Evolutionary conservation across 208 protist genomes (phyloP), one percentile per base, ranked within the genome.

Genomic region (Leishmania tropica): DNA sequence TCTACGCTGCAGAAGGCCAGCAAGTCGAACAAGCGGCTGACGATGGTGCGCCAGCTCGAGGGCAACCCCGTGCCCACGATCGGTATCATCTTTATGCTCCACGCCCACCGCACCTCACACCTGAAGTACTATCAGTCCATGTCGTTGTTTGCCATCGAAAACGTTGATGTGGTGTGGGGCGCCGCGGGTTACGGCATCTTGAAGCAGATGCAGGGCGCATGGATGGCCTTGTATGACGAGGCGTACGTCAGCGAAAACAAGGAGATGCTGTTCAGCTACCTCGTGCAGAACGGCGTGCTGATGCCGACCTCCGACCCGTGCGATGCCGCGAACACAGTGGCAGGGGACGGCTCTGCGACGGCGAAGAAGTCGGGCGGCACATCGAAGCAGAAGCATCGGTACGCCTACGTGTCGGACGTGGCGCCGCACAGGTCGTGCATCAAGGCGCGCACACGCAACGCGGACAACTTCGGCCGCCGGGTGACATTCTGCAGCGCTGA

Each of bases 121-220:
- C 79, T 94, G 24, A 95, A 94, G 83, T 97, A 96, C 74, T 94
- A 89, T 79, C 92, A 96, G 81, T 90, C 88, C 13, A 83, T 97
- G 47, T 81, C 83, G 1, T 81, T 96, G 21, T 87, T 97, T 11
- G 93, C 90, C 28, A 93, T 97, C 81, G 92, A 96, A 70, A 85
- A 90, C 74, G 83, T 88, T 24, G 94, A 97, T 74, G 81, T 97
- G 19, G 68, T 48, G 31, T 97, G 94, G 93, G 78, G 40, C 24
- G 19, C 10, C 40, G 81, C 86, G 35, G 67, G 84, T n/a, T 85
- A 83, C 19, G 79, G 80, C 24, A 70, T 86, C 17, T 24, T 93
- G 35, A 79, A 88, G 71, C 89, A 91, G 53, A 97, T 92, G 35
- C 81, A 89, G 79, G 72, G 42, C 31, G 86, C 88, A 40, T 97